Evolutionary conservation across 164 flowering plant species (phyloP), one percentile per base, ranked within the genome.

Genomic region (Vitis cinerea): DNA sequence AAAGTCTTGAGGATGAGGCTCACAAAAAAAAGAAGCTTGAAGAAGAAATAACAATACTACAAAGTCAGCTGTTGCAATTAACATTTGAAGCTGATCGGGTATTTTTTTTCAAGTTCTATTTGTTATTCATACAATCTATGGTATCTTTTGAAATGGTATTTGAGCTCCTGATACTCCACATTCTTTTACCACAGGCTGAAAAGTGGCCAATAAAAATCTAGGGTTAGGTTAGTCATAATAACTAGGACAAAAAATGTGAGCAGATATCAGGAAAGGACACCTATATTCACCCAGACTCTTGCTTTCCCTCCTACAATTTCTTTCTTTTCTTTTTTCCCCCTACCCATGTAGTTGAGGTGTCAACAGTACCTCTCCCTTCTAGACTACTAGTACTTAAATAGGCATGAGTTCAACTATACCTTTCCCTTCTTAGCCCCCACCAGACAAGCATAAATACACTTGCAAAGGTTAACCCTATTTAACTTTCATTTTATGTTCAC

Each of bases 81-180:
- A 90, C 86, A 78, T 81, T 88, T 80, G 90, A 91, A 81, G 91
- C 97, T 75, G 98, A 96, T 70, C 90, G 90, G 97, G 99, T 96
- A 75, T 68, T 71, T 51, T 63, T 55, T 69, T 9, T 10, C 29
- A 12, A 62, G 44, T 15, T 15, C 50, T 31, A 17, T n/a, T 48
- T 49, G 30, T 63, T 48, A 16, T 63, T 63, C 27, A 16, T 63
- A 48, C 4, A 44, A 63, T 17, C 23, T 8, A 63, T 47, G 9
- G 5, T n/a, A 63, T 53, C 27, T 53, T 1, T 37, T 37, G 44
- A 37, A 6, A 37, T 37, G 44, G 44, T 37, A 37, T 37, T 37
- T 37, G 44, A 37, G 44, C n/a, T 15, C 16, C 23, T n/a, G 5
- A 4, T 12, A 5, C 15, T 64, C 37, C 8, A 50, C 51, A 17